Evolutionary conservation across 768 basidiomycete genomes (phyloP).

Genomic region (Kwoniella heveanensis): DNA sequence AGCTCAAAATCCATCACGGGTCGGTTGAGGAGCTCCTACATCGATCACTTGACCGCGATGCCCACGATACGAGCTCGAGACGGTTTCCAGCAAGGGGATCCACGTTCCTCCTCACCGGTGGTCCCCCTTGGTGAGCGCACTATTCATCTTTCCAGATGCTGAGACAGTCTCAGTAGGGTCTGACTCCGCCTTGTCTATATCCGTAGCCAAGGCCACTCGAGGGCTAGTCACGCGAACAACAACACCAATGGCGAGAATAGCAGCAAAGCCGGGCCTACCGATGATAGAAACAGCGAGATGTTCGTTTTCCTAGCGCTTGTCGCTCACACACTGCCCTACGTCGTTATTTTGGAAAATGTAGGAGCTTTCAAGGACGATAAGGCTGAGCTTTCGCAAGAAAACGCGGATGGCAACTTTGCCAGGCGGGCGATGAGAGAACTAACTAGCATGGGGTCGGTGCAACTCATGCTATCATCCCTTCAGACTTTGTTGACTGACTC

Average conservation of each 20-base stretch:
- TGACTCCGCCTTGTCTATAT: too few species aligned
- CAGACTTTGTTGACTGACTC: too few species aligned
- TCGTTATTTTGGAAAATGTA: constrained; percentile 42
- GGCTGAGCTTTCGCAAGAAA: neutral
- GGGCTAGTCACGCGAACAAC: constrained; percentile 24
- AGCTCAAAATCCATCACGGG: neutral
- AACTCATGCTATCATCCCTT: too few species aligned
- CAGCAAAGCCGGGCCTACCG: constrained; percentile 5
- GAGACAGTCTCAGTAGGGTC: too few species aligned
- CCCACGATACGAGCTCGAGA: neutral
- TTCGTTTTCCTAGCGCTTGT: constrained; percentile 23
- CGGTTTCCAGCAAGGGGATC: constrained; percentile 15
- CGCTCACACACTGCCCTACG: constrained; percentile 23
- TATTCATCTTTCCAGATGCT: neutral
- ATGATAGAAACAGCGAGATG: constrained; percentile 34
- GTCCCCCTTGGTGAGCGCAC: constrained; percentile 31
- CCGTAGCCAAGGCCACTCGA: constrained; percentile 41
- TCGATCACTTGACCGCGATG: neutral
- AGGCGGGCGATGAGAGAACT: constrained; percentile 21
- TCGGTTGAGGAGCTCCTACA: neutral
- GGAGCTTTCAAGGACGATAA: constrained; percentile 25
- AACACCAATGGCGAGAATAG: neutral
- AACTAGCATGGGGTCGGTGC: constrained; percentile 16
- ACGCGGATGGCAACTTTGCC: constrained; percentile 22
- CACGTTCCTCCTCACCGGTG: constrained; percentile 26